Evolutionary conservation across 306 rosid species (phyloP), one percentile per base, ranked within the genome.

Genomic region (Lablab purpureus): DNA sequence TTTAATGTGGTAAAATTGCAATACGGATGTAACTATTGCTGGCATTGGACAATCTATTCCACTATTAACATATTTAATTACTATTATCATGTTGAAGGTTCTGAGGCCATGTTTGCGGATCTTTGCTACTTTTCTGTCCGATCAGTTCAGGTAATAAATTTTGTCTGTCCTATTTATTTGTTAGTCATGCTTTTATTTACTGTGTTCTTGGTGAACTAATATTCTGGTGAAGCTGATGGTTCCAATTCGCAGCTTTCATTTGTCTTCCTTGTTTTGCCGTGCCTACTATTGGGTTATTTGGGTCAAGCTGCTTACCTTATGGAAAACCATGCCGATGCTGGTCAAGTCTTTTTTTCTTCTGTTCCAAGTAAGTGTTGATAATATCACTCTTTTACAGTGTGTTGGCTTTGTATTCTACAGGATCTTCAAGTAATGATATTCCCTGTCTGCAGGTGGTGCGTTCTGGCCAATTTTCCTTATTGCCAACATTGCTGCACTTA

Each of bases 41-140:
- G 45, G 43, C 36, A 8, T 59, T 72, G 34, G 21, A 72, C 14
- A 54, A 73, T n/a, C 37, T 46, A 22, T 82, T 60, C 73, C 55
- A 50, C 49, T 32, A 51, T 68, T 73, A 68, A 23, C 23, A 70
- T 64, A 68, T 55, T 52, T 19, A 11, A 43, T 55, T 21, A 50
- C 22, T 67, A 13, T 34, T 67, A 63, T 40, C 68, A 74, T 84
- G 69, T 80, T 86, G 71, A 94, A 94, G 99, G 99, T 89, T 94
- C 98, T 3, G 99, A 94, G 86, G 99, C 99, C 75, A 94, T 94
- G 97, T 94, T 94, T 77, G 99, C 97, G 15, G 97, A 94, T 87
- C 99, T 94, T 86, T 94, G 97, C 88, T 91, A 94, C 84, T 94
- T 94, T 82, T 81, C 97, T 82, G 97, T 94, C 36, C 90, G 90